Percentiles rank a stretch among this genome's conserved stretches.
Conservation (phyloP, 2,329 filamentous ascomycete species). For the Parascedosporium putredinis region DNA sequence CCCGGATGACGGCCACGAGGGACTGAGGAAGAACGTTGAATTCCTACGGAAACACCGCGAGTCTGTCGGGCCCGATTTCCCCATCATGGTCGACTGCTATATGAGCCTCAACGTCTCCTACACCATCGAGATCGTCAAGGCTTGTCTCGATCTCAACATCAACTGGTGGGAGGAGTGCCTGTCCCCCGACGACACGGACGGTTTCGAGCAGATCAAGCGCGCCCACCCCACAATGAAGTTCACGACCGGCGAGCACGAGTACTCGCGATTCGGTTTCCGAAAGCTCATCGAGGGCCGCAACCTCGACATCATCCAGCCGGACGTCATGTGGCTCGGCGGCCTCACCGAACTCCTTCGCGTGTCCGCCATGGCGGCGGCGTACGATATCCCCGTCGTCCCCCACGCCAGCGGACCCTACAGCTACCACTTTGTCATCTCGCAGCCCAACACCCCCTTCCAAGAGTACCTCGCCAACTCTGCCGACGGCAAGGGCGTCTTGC, state of each 20-base stretch:
- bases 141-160: slow-evolving; percentile 72
- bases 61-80: slow-evolving; percentile 79
- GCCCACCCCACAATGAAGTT: slow-evolving; percentile 87
- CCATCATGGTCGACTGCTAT: slow-evolving; percentile 92
- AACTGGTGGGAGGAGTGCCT: slow-evolving; percentile 98
- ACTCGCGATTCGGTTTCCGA: slow-evolving; percentile 87
- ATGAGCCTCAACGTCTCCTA: slow-evolving; percentile 92
- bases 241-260: slow-evolving; percentile 93
- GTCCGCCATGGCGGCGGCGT: slow-evolving; percentile 77
- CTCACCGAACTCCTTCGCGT: slow-evolving; percentile 88
- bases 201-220: slow-evolving; percentile 79
- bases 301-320: slow-evolving; percentile 87
- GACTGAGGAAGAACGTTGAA: slow-evolving; percentile 79
- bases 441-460: slow-evolving; percentile 89
- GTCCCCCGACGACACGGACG: slow-evolving; percentile 83
- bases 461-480: slow-evolving; percentile 91
- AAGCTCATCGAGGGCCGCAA: slow-evolving; percentile 88
- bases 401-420: slow-evolving; percentile 90
- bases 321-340: slow-evolving; percentile 96
- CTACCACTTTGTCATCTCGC: slow-evolving; percentile 91
- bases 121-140: slow-evolving; percentile 82
- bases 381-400: slow-evolving; percentile 91
- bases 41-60: slow-evolving; percentile 79
- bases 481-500: slow-evolving; percentile 79
- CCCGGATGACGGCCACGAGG: slow-evolving; percentile 73